Evolutionary conservation across 2,329 filamentous ascomycete genomes (phyloP), one percentile per base, ranked within the genome.

Genomic region (Fusarium odoratissimum): DNA sequence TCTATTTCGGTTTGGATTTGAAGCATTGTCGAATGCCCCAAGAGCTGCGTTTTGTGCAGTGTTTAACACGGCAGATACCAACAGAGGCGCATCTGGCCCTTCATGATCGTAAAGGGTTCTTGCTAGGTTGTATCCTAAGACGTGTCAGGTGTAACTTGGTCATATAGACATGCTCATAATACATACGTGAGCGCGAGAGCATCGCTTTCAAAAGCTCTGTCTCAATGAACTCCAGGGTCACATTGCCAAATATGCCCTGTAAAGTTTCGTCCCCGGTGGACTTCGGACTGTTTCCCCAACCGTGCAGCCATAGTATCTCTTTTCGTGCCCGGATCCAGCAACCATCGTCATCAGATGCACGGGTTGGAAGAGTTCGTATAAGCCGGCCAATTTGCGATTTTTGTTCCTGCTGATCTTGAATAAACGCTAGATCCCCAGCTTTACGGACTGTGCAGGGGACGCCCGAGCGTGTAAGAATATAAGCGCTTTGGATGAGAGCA

Each of bases 21-120:
- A 93, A 6, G 93, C 93, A 77, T 93, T 93, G 77, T 96, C 93
- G 77, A 95, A 96, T 8, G 91, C 88, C 60, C 88, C 86, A 83
- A 95, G 87, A 3, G 91, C 91, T 51, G 90, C 86, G 3, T 85
- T 85, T 45, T 93, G 83, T 13, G 94, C 84, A 3, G 90, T 89
- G 8, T 89, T 86, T 76, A 90, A 88, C 3, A 94, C 81, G 11
- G 86, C 79, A 6, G 86, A 80, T 6, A 79, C 76, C 5, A 86
- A 76, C 6, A 93, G 83, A 8, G 87, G 86, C 7, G 79, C 81
- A 23, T 88, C 83, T 4, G 82, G 77, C 0, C 84, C 82, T 31
- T 87, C 84, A 74, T 58, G 51, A n/a, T 91, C 87, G 57, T 91
- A 90, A 21, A 95, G 84, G 35, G 89, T 90, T 58, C 85, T 84